These are phyloP conservation scores for Amphibolis antarctica DNA, from an alignment of 106 monocot species.

Conservation along the genomic window DNA sequence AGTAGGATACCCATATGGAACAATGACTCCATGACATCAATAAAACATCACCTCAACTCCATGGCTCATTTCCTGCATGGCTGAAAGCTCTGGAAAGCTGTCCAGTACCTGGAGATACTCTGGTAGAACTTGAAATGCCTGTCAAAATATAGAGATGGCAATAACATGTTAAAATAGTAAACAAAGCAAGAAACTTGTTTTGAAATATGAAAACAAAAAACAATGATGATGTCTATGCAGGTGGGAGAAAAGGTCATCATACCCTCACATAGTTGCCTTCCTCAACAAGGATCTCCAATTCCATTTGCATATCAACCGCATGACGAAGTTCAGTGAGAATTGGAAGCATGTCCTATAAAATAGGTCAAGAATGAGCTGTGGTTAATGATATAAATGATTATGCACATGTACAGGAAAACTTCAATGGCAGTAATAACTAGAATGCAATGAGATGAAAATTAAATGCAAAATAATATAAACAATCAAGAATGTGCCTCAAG, in stretches of 20 bases:
- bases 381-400: neutral
- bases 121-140: slow-evolving; percentile 90
- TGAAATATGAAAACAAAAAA: neutral
- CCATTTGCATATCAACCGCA: slow-evolving; percentile 80
- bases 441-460: too few species aligned
- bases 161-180: slow-evolving; percentile 1
- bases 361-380: neutral
- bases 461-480: too few species aligned
- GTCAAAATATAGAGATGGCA: slow-evolving; percentile 1
- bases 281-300: slow-evolving; percentile 69
- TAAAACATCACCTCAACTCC: slow-evolving; percentile 50
- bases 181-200: slow-evolving; percentile 1
- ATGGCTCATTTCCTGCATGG: slow-evolving; percentile 77
- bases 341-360: slow-evolving; percentile 82
- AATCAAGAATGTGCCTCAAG: too few species aligned
- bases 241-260: slow-evolving; percentile 6
- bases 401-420: neutral
- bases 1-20: neutral
- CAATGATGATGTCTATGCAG: neutral
- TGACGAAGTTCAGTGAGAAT: slow-evolving; percentile 77
- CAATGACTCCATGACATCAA: neutral
- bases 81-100: slow-evolving; percentile 66
- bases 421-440: neutral
- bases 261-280: slow-evolving; percentile 78
- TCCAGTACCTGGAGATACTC: slow-evolving; percentile 95